Evolutionary conservation across 352 stramenopile genomes (phyloP).

Genomic region (Phytophthora sojae): DNA sequence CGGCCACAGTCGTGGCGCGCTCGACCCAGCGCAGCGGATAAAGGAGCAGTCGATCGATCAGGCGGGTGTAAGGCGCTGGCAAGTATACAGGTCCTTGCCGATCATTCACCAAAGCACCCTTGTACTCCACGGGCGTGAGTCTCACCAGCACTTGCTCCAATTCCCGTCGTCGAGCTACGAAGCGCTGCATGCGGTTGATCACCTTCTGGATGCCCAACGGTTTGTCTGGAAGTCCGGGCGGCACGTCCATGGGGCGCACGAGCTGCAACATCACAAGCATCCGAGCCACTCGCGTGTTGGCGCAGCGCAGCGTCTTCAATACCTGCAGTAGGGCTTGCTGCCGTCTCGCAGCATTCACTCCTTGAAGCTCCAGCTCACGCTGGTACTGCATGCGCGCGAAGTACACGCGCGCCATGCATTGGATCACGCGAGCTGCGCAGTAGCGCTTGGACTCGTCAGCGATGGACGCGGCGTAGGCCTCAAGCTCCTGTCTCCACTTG

Average conservation of each 20-base stretch:
- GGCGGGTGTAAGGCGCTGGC: slow-evolving; percentile 58
- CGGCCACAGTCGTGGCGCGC: slow-evolving; percentile 53
- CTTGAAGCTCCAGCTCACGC: slow-evolving; percentile 70
- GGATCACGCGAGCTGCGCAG: slow-evolving; percentile 73
- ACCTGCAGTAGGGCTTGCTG: slow-evolving; percentile 63
- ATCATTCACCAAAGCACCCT: slow-evolving; percentile 38
- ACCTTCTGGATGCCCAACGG: slow-evolving; percentile 67
- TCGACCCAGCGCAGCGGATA: slow-evolving; percentile 72
- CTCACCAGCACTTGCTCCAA: slow-evolving; percentile 56
- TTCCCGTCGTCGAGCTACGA: slow-evolving; percentile 58
- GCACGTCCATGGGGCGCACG: slow-evolving; percentile 60
- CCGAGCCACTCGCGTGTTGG: slow-evolving; percentile 73
- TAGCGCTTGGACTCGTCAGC: slow-evolving; percentile 71
- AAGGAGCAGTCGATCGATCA: slow-evolving; percentile 70
- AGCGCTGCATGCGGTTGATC: slow-evolving; percentile 63
- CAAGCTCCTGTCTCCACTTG: slow-evolving; percentile 62
- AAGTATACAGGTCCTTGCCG: slow-evolving; percentile 38
- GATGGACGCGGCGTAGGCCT: slow-evolving; percentile 70
- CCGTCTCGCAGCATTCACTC: slow-evolving; percentile 64
- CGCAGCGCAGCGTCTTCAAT: slow-evolving; percentile 59
- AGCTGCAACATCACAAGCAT: slow-evolving; percentile 80
- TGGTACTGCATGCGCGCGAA: slow-evolving; percentile 70
- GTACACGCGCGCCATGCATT: slow-evolving; percentile 77
- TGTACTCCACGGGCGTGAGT: slow-evolving; percentile 61
- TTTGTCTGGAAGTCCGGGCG: slow-evolving; percentile 58